Percentiles rank a stretch among this genome's conserved stretches.
Evolutionary conservation across 495 filamentous ascomycete species (phyloP).

Genomic region (Aspergillus bridgeri): DNA sequence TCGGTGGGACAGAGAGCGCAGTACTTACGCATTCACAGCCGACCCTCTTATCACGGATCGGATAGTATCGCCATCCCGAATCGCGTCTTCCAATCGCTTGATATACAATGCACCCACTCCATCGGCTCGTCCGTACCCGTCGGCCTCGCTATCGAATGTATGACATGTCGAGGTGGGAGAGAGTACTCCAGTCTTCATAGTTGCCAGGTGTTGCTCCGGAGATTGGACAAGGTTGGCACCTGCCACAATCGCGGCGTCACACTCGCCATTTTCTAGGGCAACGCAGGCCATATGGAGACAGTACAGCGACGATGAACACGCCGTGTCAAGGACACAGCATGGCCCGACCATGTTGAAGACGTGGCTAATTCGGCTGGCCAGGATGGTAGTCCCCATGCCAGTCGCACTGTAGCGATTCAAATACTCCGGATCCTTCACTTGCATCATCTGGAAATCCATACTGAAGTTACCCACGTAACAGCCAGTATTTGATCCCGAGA

Average conservation of each 20-base stretch:
- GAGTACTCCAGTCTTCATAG: background rate
- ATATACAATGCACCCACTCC: background rate
- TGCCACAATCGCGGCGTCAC: background rate
- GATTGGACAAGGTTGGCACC: background rate
- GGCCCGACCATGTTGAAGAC: slow-evolving; percentile 10
- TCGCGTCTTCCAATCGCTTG: background rate
- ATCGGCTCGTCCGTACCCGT: background rate
- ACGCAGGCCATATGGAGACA: background rate
- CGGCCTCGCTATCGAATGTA: background rate
- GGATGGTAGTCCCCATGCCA: slow-evolving; percentile 4
- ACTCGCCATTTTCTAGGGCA: background rate
- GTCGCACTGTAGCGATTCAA: background rate
- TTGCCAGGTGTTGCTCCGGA: background rate
- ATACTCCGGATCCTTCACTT: background rate
- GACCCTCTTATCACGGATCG: background rate
- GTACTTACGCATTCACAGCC: background rate
- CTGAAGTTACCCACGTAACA: background rate
- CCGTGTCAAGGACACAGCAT: background rate
- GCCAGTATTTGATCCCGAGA: background rate
- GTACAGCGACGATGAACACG: background rate
- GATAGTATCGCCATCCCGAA: background rate
- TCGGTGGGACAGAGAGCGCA: too few relatives aligned
- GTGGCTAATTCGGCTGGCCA: slow-evolving; percentile 7
- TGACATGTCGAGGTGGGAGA: background rate
- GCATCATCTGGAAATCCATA: background rate